Base-by-base conservation (phyloP, 306 rosid genomes). In the Fagus sylvatica region DNA sequence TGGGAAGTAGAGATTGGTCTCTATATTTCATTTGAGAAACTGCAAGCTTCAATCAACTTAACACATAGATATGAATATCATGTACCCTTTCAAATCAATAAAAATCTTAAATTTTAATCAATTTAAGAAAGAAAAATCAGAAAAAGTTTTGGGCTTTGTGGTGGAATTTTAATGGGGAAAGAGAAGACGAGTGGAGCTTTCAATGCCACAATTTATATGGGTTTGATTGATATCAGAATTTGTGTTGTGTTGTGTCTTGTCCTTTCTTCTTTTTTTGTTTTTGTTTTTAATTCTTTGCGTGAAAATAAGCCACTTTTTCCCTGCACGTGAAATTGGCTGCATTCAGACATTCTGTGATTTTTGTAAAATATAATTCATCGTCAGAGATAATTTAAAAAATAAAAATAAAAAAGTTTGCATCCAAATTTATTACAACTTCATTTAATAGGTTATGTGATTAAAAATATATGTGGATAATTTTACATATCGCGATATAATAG, bases 21-120 rank as follows among this genome's bases (percentile, higher is more conserved):
- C 43, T 70, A 84, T 57, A 39, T 72, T 77, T 82, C 90, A 88
- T 88, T 82, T 48, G 74, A 77, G 37, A 43, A 42, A 60, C 69
- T 66, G 36, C 72, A 74, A 30, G 73, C 36, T 2, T 56, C 62
- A 78, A 82, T 62, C 69, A 53, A 72, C 69, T 2, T 37, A 22
- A 48, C 61, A 78, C 10, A 69, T 22, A 53, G 51, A 46, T 46
- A 46, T 46, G 51, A 46, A 46, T 46, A 46, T 46, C 51, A 13
- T 46, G 3, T 7, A 62, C 19, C 37, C 69, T 7, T 69, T 22
- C 37, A 62, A 69, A 73, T 53, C 16, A 10, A 53, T 78, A 53
- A 13, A 12, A 19, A 19, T 22, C 9, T 22, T 22, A 22, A 19
- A 7, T 6, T 8, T n/a, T 22, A n/a, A n/a, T 56, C 15, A 49